Base-by-base conservation (phyloP, 306 rosid genomes). In the Lablab purpureus region DNA sequence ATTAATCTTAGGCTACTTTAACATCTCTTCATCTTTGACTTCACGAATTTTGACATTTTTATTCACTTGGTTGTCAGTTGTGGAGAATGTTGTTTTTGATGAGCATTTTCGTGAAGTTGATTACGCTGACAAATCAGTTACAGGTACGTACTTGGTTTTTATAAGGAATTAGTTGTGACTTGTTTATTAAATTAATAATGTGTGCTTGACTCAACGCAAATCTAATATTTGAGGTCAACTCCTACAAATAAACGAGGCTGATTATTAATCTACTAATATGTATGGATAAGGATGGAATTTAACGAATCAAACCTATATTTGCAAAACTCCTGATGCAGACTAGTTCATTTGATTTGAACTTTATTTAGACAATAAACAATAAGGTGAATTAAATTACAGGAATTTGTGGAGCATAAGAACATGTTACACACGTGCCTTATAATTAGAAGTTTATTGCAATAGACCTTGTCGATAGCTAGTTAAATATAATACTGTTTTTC, bases 61-160 rank as follows among this genome's bases (percentile, higher is more conserved):
- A 30, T 47, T 64, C 28, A 46, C 65, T 49, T 40, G n/a, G 7
- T 46, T 77, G 41, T 66, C 88, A 91, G 98, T 94, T 25, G 28
- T 94, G 80, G 97, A 94, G 87, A 94, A 94, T 68, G 91, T 92
- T 41, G 97, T 92, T 69, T 88, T 94, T 49, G 96, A 92, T 28
- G 96, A 90, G 76, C 88, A 92, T 83, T 71, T 84, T 34, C 87
- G 96, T 43, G 96, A 74, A 28, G 94, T 94, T 45, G 97, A 94
- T 80, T 94, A 84, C 43, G 0, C 85, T 0, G 98, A 94, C 87
- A 94, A 85, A 59, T 90, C 92, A n/a, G 98, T 94, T 62, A 94
- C 98, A 62, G 96, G 98, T 90, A 52, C 56, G 50, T 70, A 46
- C 60, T 55, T 49, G 22, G 46, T 63, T 60, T 30, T 6, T 11